Conservation (phyloP, 768 basidiomycete species). For the Leucocoprinus leucothites region DNA sequence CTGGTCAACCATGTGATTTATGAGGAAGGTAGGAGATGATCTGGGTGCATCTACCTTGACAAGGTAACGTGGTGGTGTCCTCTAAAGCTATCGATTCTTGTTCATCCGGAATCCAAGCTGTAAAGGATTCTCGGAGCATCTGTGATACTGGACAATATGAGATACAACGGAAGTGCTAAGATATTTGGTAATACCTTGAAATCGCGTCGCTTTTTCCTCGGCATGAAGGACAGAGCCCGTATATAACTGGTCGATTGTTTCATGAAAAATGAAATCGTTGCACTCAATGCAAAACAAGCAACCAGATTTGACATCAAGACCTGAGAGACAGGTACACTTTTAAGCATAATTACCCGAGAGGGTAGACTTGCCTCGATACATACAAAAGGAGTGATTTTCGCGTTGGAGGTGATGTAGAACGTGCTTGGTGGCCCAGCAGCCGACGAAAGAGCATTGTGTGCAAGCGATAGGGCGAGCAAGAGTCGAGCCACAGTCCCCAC, state of each 20-base stretch:
- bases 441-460: conserved; percentile 64
- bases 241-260: conserved; percentile 44
- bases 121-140: conserved; percentile 32
- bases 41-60: conserved; percentile 67
- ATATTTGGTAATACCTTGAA: conserved; percentile 42
- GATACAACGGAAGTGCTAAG: neutral
- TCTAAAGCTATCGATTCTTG: conserved; percentile 44
- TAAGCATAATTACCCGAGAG: neutral
- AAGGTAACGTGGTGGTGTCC: conserved; percentile 51
- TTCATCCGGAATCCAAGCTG: conserved; percentile 34
- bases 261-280: conserved; percentile 70
- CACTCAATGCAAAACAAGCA: conserved; percentile 71
- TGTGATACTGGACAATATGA: conserved; percentile 28
- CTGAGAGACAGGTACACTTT: conserved; percentile 32
- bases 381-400: conserved; percentile 63
- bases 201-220: conserved; percentile 61
- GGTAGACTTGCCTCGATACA: no score
- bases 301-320: conserved; percentile 73
- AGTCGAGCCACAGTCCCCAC: conserved; percentile 53
- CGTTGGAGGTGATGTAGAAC: conserved; percentile 53
- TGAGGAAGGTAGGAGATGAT: no score
- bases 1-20: conserved; percentile 31
- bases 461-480: conserved; percentile 70
- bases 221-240: conserved; percentile 41
- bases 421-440: conserved; percentile 68